A percentile compares a stretch with the other conserved stretches of the same genome.
phyloP scores from a whole-genome alignment of 176 grass and related monocot species.

The Lolium rigidum region DNA sequence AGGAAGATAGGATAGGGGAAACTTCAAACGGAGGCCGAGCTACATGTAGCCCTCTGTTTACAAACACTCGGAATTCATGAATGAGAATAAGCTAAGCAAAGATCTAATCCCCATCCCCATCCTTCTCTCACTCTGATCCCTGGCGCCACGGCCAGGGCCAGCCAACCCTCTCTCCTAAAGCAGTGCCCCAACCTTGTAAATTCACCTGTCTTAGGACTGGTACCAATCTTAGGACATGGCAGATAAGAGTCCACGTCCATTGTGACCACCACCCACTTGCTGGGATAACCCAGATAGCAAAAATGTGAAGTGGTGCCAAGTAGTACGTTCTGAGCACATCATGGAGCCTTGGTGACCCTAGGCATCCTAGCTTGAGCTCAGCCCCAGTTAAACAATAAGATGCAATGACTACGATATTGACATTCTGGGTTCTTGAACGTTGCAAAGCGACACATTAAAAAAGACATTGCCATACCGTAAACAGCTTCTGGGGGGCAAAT shows the following conservation, averaged over 20 bases:
- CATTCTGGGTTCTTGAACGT: not conserved
- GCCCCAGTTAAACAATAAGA: not conserved
- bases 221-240: not conserved
- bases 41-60: too few relatives aligned
- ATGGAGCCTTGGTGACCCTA: not conserved
- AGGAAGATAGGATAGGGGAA: not conserved
- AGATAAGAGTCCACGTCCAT: not conserved
- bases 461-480: slow-evolving; percentile 52
- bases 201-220: slow-evolving; percentile 8
- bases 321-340: not conserved
- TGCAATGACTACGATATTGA: not conserved
- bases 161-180: not conserved
- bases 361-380: slow-evolving; percentile 7
- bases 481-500: slow-evolving; percentile 96
- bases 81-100: slow-evolving; percentile 14
- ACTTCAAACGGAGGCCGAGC: too few relatives aligned
- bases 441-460: slow-evolving; percentile 26
- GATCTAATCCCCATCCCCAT: not conserved
- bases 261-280: not conserved
- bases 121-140: not conserved
- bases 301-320: not conserved
- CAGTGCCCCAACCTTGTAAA: not conserved
- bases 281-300: not conserved
- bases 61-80: not conserved
- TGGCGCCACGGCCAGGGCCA: too few relatives aligned